Evolutionary conservation across 1,139 yeast genomes (phyloP).

Genomic region (Lodderomyces theae): DNA sequence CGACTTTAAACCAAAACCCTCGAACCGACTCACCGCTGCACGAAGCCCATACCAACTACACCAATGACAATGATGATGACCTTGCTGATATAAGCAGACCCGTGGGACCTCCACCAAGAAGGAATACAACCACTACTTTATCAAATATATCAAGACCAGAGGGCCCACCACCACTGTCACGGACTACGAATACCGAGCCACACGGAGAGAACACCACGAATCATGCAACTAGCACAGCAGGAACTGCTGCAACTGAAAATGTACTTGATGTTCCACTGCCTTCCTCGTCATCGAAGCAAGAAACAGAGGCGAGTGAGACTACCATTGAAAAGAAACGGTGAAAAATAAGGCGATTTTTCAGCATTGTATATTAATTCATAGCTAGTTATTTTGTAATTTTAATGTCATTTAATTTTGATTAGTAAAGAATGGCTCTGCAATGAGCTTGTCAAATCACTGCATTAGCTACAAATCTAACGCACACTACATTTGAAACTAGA

Average conservation of each 20-base stretch:
- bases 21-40: conserved; percentile 1
- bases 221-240: not conserved
- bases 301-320: conserved; percentile 1
- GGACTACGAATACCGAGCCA: not conserved
- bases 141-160: not conserved
- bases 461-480: too few species aligned
- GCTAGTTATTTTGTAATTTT: not conserved
- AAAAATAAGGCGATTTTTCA: not conserved
- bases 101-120: conserved; percentile 5
- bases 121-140: not conserved
- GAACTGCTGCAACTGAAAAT: conserved; percentile 1
- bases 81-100: conserved; percentile 6
- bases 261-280: conserved; percentile 5
- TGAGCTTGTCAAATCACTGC: too few species aligned
- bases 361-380: not conserved
- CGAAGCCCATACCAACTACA: not conserved
- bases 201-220: not conserved
- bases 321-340: not conserved
- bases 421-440: too few species aligned
- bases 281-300: not conserved
- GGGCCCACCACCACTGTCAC: conserved; percentile 1
- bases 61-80: conserved; percentile 2
- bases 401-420: not conserved
- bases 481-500: too few species aligned
- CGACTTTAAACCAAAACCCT: not conserved